A percentile compares a stretch with the other conserved stretches of the same genome.
Evolutionary conservation across 2,329 filamentous ascomycete genomes (phyloP).

Genomic region (Fusarium nelsonii): DNA sequence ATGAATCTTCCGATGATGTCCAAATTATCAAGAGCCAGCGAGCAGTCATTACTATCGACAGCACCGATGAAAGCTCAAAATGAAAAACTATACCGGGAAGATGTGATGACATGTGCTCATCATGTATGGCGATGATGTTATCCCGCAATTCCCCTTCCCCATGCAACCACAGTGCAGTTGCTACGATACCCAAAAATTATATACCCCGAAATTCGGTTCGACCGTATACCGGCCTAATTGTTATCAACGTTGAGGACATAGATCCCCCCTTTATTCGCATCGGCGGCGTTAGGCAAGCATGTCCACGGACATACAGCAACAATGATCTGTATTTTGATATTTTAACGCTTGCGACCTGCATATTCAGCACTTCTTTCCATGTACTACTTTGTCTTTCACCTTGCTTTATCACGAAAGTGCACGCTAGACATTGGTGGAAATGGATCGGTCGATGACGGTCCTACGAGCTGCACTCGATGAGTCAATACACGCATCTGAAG

Average conservation of each 20-base stretch:
- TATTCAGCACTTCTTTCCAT: constrained; percentile 3
- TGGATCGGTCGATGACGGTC: neutral
- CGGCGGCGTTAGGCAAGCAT: constrained; percentile 38
- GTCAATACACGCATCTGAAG: neutral
- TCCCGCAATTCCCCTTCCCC: constrained; percentile 11
- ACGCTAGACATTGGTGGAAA: neutral
- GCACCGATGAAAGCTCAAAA: constrained; percentile 38
- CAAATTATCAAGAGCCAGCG: constrained; percentile 26
- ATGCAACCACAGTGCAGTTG: constrained; percentile 35
- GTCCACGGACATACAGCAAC: constrained; percentile 12
- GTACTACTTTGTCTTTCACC: constrained; percentile 15
- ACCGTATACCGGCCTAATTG: constrained; percentile 18
- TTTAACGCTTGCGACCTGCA: constrained; percentile 12
- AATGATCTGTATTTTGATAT: constrained; percentile 21
- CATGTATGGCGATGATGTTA: constrained; percentile 11
- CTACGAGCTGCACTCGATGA: constrained; percentile 1
- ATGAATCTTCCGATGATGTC: constrained; percentile 18
- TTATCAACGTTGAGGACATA: constrained; percentile 15
- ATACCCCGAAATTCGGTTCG: constrained; percentile 18
- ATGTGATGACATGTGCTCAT: neutral
- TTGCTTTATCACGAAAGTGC: constrained; percentile 8
- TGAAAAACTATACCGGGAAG: constrained; percentile 20
- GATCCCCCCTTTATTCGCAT: constrained; percentile 31
- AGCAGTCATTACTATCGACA: constrained; percentile 31
- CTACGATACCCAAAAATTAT: constrained; percentile 41